A percentile compares a stretch with the other conserved stretches of the same genome.
Conservation (phyloP, 106 monocot genomes). For the Dactylorhiza incarnata region DNA sequence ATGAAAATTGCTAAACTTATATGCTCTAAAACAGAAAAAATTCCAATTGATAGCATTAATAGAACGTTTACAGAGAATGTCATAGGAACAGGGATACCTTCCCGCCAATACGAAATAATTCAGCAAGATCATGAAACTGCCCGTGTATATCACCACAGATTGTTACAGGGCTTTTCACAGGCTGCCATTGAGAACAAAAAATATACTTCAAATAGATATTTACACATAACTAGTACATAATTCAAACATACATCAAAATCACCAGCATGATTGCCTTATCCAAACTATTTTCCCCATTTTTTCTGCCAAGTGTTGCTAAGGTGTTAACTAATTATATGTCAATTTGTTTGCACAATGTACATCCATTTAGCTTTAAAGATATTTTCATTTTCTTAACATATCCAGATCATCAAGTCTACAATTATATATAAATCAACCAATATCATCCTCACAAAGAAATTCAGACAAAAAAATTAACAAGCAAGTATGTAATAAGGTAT, state of each 20-base stretch:
- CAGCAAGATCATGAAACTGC: slow-evolving; percentile 98
- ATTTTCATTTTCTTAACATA: too few species aligned
- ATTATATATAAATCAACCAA: too few species aligned
- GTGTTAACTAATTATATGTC: not conserved
- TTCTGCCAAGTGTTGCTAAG: not conserved
- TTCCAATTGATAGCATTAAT: not conserved
- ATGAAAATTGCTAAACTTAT: not conserved
- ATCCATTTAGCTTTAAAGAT: not conserved
- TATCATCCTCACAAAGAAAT: not conserved
- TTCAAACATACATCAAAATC: not conserved
- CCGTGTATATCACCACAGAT: slow-evolving; percentile 99
- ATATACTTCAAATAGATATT: not conserved
- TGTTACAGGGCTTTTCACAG: slow-evolving; percentile 98
- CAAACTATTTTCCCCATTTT: not conserved
- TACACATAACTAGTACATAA: not conserved
- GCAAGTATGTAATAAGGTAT: not conserved
- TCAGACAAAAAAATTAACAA: not conserved
- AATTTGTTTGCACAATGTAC: not conserved
- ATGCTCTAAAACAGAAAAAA: slow-evolving; percentile 1
- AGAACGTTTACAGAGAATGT: not conserved
- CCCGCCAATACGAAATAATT: slow-evolving; percentile 93
- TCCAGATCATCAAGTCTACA: too few species aligned
- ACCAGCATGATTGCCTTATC: not conserved
- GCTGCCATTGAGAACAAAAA: slow-evolving; percentile 30
- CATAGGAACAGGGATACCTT: slow-evolving; percentile 42